These are phyloP conservation scores for Candida argentea DNA, from an alignment of 805 yeast species.

Conservation along the genomic window DNA sequence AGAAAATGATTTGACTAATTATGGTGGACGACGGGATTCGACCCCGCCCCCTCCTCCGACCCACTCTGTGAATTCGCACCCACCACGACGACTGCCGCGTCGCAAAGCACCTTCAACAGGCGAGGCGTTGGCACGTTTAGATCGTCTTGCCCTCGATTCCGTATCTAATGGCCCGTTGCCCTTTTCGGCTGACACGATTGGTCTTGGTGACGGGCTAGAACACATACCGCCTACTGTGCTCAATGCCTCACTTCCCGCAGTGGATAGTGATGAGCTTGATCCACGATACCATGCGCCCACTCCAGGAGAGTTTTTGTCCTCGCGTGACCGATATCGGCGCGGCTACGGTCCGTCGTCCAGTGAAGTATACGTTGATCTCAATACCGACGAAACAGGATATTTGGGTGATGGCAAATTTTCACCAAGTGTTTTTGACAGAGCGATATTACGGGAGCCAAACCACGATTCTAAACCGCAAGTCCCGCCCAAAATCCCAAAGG, in stretches of 20 bases:
- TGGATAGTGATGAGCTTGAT: slow-evolving; percentile 47
- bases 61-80: no score
- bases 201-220: slow-evolving; percentile 6
- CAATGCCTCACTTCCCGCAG: slow-evolving; percentile 14
- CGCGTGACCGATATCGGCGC: slow-evolving; percentile 12
- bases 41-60: no score
- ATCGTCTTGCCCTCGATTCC: no score
- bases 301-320: slow-evolving; percentile 31
- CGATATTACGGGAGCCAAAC: slow-evolving; percentile 4
- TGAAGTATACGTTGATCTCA: slow-evolving; percentile 15
- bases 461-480: slow-evolving; percentile 24
- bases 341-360: slow-evolving; percentile 8
- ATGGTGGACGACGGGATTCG: no score
- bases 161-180: no score
- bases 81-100: no score
- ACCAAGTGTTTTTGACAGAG: slow-evolving; percentile 8
- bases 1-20: no score
- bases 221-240: no score
- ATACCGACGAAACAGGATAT: slow-evolving; percentile 28
- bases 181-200: slow-evolving; percentile 34
- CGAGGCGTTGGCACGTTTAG: no score
- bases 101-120: no score
- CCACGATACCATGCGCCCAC: slow-evolving; percentile 56
- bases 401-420: slow-evolving; percentile 27
- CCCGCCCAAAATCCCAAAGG: slow-evolving; percentile 36